Percentiles rank a stretch among this genome's conserved stretches.
phyloP scores from a whole-genome alignment of 495 filamentous ascomycete species.

The Penicillium crystallinum region DNA sequence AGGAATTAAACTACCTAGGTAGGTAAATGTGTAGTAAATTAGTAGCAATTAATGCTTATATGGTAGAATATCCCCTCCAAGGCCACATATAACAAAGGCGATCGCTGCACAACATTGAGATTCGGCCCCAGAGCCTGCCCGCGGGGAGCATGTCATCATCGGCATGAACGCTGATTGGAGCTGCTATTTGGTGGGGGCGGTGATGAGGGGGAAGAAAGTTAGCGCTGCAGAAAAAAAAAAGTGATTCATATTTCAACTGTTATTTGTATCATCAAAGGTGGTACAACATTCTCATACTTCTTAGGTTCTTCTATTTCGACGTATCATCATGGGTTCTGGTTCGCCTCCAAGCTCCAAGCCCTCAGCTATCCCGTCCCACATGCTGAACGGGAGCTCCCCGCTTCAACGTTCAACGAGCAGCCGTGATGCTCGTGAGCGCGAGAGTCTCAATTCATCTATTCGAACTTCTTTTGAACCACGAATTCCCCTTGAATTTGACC shows the following conservation, averaged over 20 bases:
- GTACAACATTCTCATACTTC: not conserved
- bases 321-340: slow-evolving; percentile 36
- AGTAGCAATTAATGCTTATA: no score
- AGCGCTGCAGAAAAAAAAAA: slow-evolving; percentile 6
- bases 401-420: slow-evolving; percentile 25
- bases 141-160: slow-evolving; percentile 5
- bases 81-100: not conserved
- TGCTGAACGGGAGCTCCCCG: slow-evolving; percentile 45
- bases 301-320: not conserved
- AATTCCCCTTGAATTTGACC: slow-evolving; percentile 37
- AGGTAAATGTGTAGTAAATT: no score
- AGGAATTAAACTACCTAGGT: no score
- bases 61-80: no score
- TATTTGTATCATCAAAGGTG: not conserved
- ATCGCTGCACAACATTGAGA: not conserved
- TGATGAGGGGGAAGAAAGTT: not conserved
- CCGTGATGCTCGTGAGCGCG: slow-evolving; percentile 45
- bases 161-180: not conserved
- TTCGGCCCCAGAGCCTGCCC: not conserved
- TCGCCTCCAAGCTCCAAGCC: slow-evolving; percentile 38
- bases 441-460: slow-evolving; percentile 50
- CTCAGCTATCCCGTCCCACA: slow-evolving; percentile 44
- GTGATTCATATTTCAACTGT: not conserved
- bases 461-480: slow-evolving; percentile 43
- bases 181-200: not conserved